phyloP scores from a whole-genome alignment of 495 filamentous ascomycete species.

The Evernia prunastri region DNA sequence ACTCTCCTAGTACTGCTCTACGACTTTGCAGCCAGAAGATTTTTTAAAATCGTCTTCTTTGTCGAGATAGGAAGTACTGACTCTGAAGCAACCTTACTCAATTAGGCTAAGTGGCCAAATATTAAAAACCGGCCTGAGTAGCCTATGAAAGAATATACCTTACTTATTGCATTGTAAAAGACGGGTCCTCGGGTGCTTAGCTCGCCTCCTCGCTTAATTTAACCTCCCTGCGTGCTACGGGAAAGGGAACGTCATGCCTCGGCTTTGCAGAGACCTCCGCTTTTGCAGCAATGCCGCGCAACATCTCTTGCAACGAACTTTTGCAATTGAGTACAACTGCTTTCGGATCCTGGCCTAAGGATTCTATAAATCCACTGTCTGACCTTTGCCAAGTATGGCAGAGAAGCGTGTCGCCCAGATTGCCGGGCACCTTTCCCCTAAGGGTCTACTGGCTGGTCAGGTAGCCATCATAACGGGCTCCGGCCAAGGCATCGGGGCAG shows the following conservation, averaged over 20 bases:
- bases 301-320: not conserved
- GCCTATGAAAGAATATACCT: too few relatives aligned
- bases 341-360: not conserved
- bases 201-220: too few relatives aligned
- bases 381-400: constrained; percentile 31
- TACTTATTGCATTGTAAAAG: too few relatives aligned
- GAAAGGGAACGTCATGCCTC: constrained; percentile 17
- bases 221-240: not conserved
- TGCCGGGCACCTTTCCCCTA: constrained; percentile 67
- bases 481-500: constrained; percentile 86
- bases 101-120: too few relatives aligned
- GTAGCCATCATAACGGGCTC: constrained; percentile 80
- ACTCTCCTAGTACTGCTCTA: too few relatives aligned
- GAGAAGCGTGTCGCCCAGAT: constrained; percentile 59
- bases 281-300: not conserved
- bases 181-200: too few relatives aligned
- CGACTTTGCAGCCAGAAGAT: too few relatives aligned
- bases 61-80: too few relatives aligned
- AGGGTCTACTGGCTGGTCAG: constrained; percentile 68
- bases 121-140: too few relatives aligned
- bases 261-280: constrained; percentile 5
- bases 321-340: not conserved
- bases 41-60: too few relatives aligned
- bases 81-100: too few relatives aligned
- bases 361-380: not conserved